Conservation (phyloP, 805 yeast species). For the Lachancea lanzarotensis region DNA sequence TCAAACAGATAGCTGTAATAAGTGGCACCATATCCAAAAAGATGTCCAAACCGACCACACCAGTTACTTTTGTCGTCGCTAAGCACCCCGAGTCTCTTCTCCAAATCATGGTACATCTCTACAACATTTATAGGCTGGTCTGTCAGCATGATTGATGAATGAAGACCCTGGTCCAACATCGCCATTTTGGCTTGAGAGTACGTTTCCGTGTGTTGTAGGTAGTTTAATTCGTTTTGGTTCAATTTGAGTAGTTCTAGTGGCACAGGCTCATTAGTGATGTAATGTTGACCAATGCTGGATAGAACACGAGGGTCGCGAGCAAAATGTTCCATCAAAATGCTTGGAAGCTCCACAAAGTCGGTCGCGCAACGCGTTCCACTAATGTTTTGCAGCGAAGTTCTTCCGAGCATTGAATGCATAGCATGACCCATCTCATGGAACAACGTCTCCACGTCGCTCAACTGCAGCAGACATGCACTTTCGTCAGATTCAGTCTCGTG, state of each 20-base stretch:
- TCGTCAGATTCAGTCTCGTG: conserved; percentile 32
- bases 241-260: conserved; percentile 44
- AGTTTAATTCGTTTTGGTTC: conserved; percentile 45
- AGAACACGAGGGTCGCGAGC: conserved; percentile 77
- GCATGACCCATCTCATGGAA: conserved; percentile 99
- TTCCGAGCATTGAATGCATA: conserved; percentile 93
- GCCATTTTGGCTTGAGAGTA: conserved; percentile 90
- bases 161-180: conserved; percentile 74
- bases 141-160: conserved; percentile 36
- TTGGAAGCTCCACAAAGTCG: conserved; percentile 94
- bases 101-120: conserved; percentile 58
- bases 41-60: conserved; percentile 93
- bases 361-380: conserved; percentile 94
- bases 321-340: conserved; percentile 93
- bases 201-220: conserved; percentile 62
- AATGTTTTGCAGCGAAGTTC: conserved; percentile 82
- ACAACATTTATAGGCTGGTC: conserved; percentile 48
- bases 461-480: conserved; percentile 53
- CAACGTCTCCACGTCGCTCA: conserved; percentile 83
- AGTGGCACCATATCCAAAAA: conserved; percentile 88
- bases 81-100: conserved; percentile 50
- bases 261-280: conserved; percentile 52
- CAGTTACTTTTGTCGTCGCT: conserved; percentile 69
- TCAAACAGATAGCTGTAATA: conserved; percentile 90
- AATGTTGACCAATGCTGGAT: conserved; percentile 63